Evolutionary conservation across 2,329 filamentous ascomycete species (phyloP).

Genomic region (Hirsutella rhossiliensis): DNA sequence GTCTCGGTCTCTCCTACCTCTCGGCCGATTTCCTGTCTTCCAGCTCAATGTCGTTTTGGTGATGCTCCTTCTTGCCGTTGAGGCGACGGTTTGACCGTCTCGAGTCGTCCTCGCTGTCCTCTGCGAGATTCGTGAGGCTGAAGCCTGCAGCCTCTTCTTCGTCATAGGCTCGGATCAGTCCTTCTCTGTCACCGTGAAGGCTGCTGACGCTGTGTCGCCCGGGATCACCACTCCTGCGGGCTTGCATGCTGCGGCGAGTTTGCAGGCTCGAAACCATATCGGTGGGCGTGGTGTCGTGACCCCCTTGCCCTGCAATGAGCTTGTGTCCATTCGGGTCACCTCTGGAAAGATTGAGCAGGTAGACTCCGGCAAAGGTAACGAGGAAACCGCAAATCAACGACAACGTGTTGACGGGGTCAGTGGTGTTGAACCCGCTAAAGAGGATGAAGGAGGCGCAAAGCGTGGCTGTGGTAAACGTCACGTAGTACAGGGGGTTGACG

Average conservation of each 20-base stretch:
- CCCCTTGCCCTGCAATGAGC: slow-evolving; percentile 46
- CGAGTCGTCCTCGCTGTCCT: slow-evolving; percentile 58
- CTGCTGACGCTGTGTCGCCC: slow-evolving; percentile 52
- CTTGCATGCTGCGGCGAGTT: slow-evolving; percentile 88
- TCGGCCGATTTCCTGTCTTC: slow-evolving; percentile 32
- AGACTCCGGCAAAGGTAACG: slow-evolving; percentile 89
- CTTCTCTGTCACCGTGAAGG: slow-evolving; percentile 59
- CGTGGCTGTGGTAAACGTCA: slow-evolving; percentile 92
- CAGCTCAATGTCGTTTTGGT: slow-evolving; percentile 34
- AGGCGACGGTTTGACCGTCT: slow-evolving; percentile 24
- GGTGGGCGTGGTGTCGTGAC: slow-evolving; percentile 72
- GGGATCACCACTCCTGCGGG: slow-evolving; percentile 60
- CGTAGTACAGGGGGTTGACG: slow-evolving; percentile 93
- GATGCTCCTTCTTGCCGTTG: slow-evolving; percentile 30
- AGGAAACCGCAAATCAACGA: slow-evolving; percentile 89
- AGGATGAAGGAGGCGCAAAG: slow-evolving; percentile 92
- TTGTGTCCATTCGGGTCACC: slow-evolving; percentile 73
- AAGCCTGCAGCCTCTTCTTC: slow-evolving; percentile 66
- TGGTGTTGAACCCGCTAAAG: slow-evolving; percentile 92
- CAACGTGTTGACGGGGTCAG: slow-evolving; percentile 80
- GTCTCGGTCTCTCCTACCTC: slow-evolving; percentile 9
- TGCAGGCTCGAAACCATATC: slow-evolving; percentile 83
- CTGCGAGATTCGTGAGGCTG: slow-evolving; percentile 65
- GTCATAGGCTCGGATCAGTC: slow-evolving; percentile 81
- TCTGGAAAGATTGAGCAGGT: slow-evolving; percentile 90